Evolutionary conservation across 768 basidiomycete genomes (phyloP).

Genomic region (Auricularia sp.): DNA sequence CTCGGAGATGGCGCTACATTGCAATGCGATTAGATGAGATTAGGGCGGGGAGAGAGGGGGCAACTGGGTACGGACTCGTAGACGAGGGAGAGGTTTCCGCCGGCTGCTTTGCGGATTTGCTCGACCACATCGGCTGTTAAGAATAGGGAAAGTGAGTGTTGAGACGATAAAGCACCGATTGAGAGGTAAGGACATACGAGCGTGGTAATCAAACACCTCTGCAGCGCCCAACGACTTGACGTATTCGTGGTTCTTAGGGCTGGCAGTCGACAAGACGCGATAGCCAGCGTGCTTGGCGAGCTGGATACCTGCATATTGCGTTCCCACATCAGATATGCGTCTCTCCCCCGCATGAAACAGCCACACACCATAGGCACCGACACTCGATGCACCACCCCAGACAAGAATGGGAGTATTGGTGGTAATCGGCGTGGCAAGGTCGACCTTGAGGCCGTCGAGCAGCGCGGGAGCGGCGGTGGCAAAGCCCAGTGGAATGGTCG

Average conservation of each 20-base stretch:
- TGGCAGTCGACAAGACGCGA: constrained; percentile 13
- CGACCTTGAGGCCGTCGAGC: background rate
- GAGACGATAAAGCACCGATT: background rate
- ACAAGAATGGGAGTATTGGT: background rate
- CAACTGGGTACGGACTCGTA: constrained; percentile 8
- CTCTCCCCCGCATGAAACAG: too few species aligned
- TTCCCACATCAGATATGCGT: background rate
- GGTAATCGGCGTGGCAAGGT: background rate
- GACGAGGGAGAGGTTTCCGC: constrained; percentile 7
- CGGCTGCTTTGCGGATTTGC: constrained; percentile 7
- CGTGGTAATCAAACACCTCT: constrained; percentile 8
- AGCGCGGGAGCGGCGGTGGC: constrained; percentile 4
- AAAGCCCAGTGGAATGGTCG: constrained; percentile 4
- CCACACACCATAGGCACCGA: background rate
- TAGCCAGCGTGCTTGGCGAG: constrained; percentile 8
- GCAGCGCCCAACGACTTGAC: constrained; percentile 11
- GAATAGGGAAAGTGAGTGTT: too few species aligned
- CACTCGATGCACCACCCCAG: background rate
- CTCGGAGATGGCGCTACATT: constrained; percentile 9
- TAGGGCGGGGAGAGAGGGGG: too few species aligned
- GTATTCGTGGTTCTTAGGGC: constrained; percentile 12
- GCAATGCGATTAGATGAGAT: background rate
- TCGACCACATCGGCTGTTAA: constrained; percentile 7
- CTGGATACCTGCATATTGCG: background rate
- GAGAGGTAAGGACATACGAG: background rate